phyloP scores from a whole-genome alignment of 2,329 filamentous ascomycete genomes.

The Beauveria australis region DNA sequence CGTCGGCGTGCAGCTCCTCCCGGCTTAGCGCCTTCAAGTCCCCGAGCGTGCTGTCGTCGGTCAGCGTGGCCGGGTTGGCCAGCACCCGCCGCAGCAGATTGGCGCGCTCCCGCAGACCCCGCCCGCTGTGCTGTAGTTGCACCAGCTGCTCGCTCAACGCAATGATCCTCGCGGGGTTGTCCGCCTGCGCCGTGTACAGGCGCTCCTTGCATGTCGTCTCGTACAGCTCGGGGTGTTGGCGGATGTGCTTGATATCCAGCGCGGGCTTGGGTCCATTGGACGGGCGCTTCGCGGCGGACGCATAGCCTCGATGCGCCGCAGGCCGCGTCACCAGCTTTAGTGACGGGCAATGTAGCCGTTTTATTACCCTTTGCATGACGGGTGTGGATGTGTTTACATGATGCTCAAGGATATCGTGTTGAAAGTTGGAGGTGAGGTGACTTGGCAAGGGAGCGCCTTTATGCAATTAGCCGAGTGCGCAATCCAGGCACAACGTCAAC shows the following conservation, averaged over 20 bases:
- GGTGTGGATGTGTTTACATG: slow-evolving; percentile 14
- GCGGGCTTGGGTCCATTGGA: slow-evolving; percentile 67
- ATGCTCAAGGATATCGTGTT: background rate
- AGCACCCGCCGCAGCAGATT: slow-evolving; percentile 53
- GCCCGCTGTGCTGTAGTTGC: slow-evolving; percentile 50
- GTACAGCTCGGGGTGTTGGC: slow-evolving; percentile 73
- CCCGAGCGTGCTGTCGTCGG: slow-evolving; percentile 33
- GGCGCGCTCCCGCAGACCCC: slow-evolving; percentile 54
- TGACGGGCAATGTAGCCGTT: slow-evolving; percentile 20
- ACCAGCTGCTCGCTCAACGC: slow-evolving; percentile 50
- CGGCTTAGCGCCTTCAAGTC: slow-evolving; percentile 31
- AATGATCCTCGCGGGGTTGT: slow-evolving; percentile 48
- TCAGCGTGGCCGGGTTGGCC: slow-evolving; percentile 41
- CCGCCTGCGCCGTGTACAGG: slow-evolving; percentile 60
- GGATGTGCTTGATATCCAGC: slow-evolving; percentile 84
- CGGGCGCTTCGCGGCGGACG: slow-evolving; percentile 39
- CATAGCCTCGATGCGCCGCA: slow-evolving; percentile 16
- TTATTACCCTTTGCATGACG: slow-evolving; percentile 25
- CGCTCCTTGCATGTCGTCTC: slow-evolving; percentile 74
- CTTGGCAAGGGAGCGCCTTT: slow-evolving; percentile 15
- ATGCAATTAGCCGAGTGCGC: slow-evolving; percentile 25
- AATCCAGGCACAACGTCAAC: background rate
- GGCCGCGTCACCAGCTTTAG: slow-evolving; percentile 13
- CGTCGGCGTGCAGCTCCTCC: slow-evolving; percentile 53
- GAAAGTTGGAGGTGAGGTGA: slow-evolving; percentile 12